These are phyloP conservation scores for Globisporangium cystogenes DNA, from an alignment of 352 stramenopile species.

Conservation along the genomic window DNA sequence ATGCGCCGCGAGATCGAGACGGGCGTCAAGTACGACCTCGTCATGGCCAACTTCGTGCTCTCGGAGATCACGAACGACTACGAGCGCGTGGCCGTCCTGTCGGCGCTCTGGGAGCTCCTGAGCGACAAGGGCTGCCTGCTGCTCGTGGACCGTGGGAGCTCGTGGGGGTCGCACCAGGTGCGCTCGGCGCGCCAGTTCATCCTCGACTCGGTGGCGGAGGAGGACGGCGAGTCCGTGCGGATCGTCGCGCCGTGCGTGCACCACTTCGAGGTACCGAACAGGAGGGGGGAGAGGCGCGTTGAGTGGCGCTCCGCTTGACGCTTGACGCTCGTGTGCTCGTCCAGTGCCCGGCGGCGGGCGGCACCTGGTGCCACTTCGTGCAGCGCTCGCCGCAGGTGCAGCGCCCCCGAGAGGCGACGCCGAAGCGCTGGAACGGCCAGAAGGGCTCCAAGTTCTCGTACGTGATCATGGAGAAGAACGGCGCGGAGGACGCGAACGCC, in stretches of 20 bases:
- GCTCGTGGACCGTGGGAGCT: slow-evolving; percentile 73
- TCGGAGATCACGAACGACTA: slow-evolving; percentile 83
- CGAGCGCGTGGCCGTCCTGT: slow-evolving; percentile 71
- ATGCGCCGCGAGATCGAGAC: slow-evolving; percentile 71
- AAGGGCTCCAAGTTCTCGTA: slow-evolving; percentile 88
- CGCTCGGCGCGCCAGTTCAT: slow-evolving; percentile 84
- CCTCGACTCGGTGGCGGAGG: slow-evolving; percentile 56
- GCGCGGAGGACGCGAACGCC: slow-evolving; percentile 15
- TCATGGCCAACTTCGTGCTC: slow-evolving; percentile 70
- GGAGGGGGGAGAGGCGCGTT: too few species aligned
- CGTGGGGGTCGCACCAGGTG: slow-evolving; percentile 79
- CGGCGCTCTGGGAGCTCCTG: slow-evolving; percentile 75
- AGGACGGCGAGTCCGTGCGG: slow-evolving; percentile 21
- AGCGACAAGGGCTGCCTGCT: slow-evolving; percentile 69
- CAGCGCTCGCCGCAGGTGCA: slow-evolving; percentile 73
- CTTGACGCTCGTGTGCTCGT: neutral
- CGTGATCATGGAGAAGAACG: slow-evolving; percentile 72
- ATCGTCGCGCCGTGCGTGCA: slow-evolving; percentile 79
- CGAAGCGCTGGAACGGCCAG: slow-evolving; percentile 80
- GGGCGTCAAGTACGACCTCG: slow-evolving; percentile 71
- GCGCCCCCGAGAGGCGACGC: slow-evolving; percentile 61
- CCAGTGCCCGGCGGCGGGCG: slow-evolving; percentile 66
- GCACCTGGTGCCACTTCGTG: slow-evolving; percentile 85
- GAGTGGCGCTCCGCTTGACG: too few species aligned
- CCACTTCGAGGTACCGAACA: slow-evolving; percentile 60